phyloP scores from a whole-genome alignment of 2,329 filamentous ascomycete species.

The Fusarium nelsonii region DNA sequence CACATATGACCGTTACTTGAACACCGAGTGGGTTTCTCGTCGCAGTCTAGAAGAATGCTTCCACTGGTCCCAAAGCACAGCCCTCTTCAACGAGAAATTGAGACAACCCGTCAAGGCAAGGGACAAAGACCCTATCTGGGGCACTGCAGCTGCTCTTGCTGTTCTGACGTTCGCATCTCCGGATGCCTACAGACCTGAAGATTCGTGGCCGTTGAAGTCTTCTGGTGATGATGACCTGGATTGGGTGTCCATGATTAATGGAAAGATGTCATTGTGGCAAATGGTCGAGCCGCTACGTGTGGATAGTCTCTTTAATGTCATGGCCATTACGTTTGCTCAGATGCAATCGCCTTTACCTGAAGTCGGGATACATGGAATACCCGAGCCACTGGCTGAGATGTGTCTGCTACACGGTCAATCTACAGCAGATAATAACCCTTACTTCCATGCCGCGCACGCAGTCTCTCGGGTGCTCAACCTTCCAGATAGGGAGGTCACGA shows the following conservation, averaged over 20 bases:
- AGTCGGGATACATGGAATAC: constrained; percentile 46
- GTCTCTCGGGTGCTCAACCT: constrained; percentile 51
- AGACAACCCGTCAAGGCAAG: constrained; percentile 49
- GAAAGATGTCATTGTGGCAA: constrained; percentile 55
- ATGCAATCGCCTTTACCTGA: constrained; percentile 53
- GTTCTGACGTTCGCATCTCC: constrained; percentile 57
- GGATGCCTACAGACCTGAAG: constrained; percentile 50
- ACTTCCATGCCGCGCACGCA: constrained; percentile 55
- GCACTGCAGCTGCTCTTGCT: constrained; percentile 58
- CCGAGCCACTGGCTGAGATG: constrained; percentile 37
- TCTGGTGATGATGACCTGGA: constrained; percentile 47
- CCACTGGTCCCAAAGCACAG: constrained; percentile 58
- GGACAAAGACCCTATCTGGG: constrained; percentile 62
- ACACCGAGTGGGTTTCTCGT: constrained; percentile 35
- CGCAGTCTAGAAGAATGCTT: constrained; percentile 56
- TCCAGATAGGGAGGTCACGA: constrained; percentile 49
- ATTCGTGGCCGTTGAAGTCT: constrained; percentile 53
- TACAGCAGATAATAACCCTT: constrained; percentile 53
- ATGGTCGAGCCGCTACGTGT: constrained; percentile 52
- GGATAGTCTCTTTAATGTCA: constrained; percentile 53
- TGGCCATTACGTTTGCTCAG: constrained; percentile 52
- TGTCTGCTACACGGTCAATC: constrained; percentile 50
- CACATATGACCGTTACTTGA: constrained; percentile 55
- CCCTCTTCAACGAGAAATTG: constrained; percentile 56
- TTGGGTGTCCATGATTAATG: constrained; percentile 52